A percentile compares a stretch with the other conserved stretches of the same genome.
Conservation (phyloP, 352 stramenopile genomes). For the Phytophthora ohioensis region DNA sequence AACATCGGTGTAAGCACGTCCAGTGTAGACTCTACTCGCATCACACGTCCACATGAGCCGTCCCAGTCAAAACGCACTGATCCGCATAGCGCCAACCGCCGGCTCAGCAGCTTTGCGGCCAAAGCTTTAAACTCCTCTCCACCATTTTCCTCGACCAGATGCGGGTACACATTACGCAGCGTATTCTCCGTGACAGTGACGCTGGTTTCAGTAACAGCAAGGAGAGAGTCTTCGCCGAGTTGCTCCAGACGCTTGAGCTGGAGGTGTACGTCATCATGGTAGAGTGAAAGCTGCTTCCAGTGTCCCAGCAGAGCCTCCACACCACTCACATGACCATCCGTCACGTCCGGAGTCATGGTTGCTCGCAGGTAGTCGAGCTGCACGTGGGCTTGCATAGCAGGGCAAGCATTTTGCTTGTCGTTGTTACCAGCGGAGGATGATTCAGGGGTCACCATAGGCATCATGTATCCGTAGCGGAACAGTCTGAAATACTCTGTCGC, state of each 20-base stretch:
- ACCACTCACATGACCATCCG: conserved; percentile 6
- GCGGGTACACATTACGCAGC: conserved; percentile 21
- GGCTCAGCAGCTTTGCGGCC: conserved; percentile 2
- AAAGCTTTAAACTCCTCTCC: not conserved
- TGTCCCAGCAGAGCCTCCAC: conserved; percentile 9
- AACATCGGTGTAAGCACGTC: conserved; percentile 18
- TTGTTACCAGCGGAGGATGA: not conserved
- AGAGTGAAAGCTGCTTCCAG: conserved; percentile 25
- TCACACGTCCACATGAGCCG: not conserved
- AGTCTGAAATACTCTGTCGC: conserved; percentile 24
- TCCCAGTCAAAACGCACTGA: conserved; percentile 15
- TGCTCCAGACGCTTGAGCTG: conserved; percentile 13
- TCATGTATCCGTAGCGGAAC: conserved; percentile 7
- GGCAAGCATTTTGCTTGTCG: not conserved
- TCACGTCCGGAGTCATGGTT: conserved; percentile 17
- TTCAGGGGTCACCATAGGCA: not conserved
- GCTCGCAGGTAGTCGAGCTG: conserved; percentile 18
- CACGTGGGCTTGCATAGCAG: too few species aligned
- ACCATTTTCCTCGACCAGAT: conserved; percentile 4
- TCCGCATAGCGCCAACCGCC: conserved; percentile 4
- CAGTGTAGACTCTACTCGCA: not conserved
- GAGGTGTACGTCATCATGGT: conserved; percentile 8
- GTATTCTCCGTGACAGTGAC: conserved; percentile 26
- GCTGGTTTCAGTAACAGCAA: not conserved
- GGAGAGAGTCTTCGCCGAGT: conserved; percentile 2